phyloP scores from a whole-genome alignment of 75 land plant species.

The Isoetes taiwanensis region DNA sequence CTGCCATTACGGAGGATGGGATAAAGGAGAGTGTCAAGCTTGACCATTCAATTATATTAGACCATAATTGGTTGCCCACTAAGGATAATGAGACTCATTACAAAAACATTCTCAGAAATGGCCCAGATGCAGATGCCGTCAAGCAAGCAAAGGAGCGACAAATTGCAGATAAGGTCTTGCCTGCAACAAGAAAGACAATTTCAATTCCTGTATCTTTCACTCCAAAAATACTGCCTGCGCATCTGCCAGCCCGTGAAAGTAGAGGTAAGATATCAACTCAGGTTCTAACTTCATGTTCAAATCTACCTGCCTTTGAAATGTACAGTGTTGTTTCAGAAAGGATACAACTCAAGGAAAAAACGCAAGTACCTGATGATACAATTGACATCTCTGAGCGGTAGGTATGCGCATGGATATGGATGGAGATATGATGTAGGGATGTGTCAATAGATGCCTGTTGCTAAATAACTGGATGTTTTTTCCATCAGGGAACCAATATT shows the following conservation, averaged over 20 bases:
- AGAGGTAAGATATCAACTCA: constrained; percentile 13
- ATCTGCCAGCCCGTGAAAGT: constrained; percentile 37
- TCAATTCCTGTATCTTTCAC: constrained; percentile 21
- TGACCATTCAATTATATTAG: too few species aligned
- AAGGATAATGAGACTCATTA: too few species aligned
- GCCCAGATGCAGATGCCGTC: neutral
- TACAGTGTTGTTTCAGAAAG: constrained; percentile 10
- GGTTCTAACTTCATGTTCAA: neutral
- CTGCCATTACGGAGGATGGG: too few species aligned
- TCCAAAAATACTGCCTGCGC: constrained; percentile 17
- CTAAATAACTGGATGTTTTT: too few species aligned
- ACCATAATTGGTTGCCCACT: too few species aligned
- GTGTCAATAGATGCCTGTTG: too few species aligned
- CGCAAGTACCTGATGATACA: constrained; percentile 6
- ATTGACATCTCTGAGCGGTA: constrained; percentile 29
- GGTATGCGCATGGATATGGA: too few species aligned
- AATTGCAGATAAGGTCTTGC: constrained; percentile 11
- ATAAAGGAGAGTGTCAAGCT: too few species aligned
- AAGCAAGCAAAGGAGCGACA: neutral
- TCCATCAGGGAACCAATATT: constrained; percentile 25
- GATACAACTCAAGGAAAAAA: constrained; percentile 16
- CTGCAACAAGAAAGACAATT: constrained; percentile 23
- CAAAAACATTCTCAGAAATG: too few species aligned
- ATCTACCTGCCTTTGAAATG: too few species aligned
- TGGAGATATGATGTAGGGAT: too few species aligned